Percentiles rank a stretch among this genome's conserved stretches.
Evolutionary conservation across 1,284 basidiomycete species (phyloP).

Genomic region (Phlebopus sp.): DNA sequence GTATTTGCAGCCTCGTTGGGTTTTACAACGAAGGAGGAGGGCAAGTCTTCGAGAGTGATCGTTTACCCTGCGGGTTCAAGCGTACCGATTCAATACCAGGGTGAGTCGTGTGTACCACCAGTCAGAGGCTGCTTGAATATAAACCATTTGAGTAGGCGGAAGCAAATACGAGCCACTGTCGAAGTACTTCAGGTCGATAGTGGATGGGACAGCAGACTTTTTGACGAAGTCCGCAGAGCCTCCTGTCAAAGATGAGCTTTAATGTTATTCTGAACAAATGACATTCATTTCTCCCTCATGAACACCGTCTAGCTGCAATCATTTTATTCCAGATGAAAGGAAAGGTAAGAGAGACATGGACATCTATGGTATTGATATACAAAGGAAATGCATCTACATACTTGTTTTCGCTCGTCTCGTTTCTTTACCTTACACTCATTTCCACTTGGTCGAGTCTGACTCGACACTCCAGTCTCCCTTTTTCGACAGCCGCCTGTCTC

Average conservation of each 20-base stretch:
- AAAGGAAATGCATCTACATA: not conserved
- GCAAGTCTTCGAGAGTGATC: slow-evolving; percentile 62
- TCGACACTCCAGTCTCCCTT: too few species aligned
- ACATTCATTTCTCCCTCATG: not conserved
- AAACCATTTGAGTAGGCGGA: slow-evolving; percentile 41
- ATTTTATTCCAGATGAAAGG: slow-evolving; percentile 1
- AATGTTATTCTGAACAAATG: slow-evolving; percentile 11
- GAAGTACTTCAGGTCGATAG: slow-evolving; percentile 64
- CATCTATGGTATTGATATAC: slow-evolving; percentile 1
- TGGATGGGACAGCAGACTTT: slow-evolving; percentile 63
- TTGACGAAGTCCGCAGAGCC: slow-evolving; percentile 18
- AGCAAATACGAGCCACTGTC: slow-evolving; percentile 64
- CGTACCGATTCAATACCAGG: slow-evolving; percentile 56
- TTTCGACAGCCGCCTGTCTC: too few species aligned
- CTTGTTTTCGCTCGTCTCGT: too few species aligned
- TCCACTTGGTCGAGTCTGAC: too few species aligned
- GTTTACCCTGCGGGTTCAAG: slow-evolving; percentile 60
- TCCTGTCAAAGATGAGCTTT: slow-evolving; percentile 27
- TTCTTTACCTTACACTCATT: not conserved
- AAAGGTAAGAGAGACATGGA: not conserved
- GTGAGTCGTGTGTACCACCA: slow-evolving; percentile 32
- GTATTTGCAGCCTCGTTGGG: slow-evolving; percentile 55
- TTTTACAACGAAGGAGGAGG: slow-evolving; percentile 45
- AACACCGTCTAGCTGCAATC: not conserved
- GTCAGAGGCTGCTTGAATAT: slow-evolving; percentile 1